Conservation (phyloP, 768 basidiomycete species). For the Lactarius quietus region DNA sequence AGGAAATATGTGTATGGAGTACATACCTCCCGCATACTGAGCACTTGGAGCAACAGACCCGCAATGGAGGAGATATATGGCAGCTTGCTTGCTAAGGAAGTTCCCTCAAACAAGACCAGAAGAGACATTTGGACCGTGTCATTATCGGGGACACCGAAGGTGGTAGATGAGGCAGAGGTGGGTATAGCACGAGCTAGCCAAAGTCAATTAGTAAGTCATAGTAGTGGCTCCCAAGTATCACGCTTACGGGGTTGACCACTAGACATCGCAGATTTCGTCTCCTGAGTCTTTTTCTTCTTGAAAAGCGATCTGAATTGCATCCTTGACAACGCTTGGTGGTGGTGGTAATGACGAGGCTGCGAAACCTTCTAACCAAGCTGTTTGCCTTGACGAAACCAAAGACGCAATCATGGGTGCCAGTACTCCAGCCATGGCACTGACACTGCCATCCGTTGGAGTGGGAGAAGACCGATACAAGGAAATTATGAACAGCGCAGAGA, state of each 20-base stretch:
- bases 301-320: background rate
- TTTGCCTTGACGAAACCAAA: too few relatives aligned
- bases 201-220: background rate
- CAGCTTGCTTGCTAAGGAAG: background rate
- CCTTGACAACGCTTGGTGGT: background rate
- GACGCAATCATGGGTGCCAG: background rate
- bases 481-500: background rate
- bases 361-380: background rate
- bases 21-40: background rate
- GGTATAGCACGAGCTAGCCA: background rate
- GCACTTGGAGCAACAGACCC: background rate
- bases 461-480: background rate
- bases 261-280: background rate
- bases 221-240: background rate
- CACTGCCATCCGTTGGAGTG: too few relatives aligned
- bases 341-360: background rate
- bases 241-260: background rate
- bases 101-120: background rate
- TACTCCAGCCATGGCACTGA: background rate
- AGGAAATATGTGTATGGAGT: background rate
- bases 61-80: background rate
- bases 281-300: background rate
- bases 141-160: background rate
- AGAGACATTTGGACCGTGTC: background rate
- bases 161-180: background rate